Conservation (phyloP, 345 rosid species). For the Eucalyptus tenuipes region DNA sequence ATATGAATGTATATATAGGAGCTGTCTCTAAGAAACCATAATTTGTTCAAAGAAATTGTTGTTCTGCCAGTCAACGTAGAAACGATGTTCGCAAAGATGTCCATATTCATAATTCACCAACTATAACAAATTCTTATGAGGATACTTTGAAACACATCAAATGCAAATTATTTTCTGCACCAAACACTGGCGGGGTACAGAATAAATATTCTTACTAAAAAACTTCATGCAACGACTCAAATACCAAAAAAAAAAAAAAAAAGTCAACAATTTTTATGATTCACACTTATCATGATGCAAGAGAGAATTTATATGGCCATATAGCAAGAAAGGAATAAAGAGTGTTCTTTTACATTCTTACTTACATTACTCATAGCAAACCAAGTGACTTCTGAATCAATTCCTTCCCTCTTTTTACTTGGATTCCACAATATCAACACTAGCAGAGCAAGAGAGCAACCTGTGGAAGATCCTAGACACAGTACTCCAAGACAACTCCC, state of each 20-base stretch:
- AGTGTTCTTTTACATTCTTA: neutral
- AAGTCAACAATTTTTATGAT: neutral
- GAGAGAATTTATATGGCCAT: neutral
- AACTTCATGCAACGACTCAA: neutral
- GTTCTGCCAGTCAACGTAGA: neutral
- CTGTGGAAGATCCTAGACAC: slow-evolving; percentile 29
- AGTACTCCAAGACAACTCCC: slow-evolving; percentile 35
- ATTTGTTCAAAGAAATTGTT: neutral
- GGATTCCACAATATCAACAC: slow-evolving; percentile 35
- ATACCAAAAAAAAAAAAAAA: neutral
- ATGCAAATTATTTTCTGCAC: neutral
- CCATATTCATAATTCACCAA: neutral
- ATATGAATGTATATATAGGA: neutral
- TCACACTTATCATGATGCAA: neutral
- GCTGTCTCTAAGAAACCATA: neutral
- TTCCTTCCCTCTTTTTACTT: neutral
- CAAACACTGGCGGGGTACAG: neutral
- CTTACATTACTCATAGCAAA: neutral
- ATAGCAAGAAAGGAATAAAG: neutral
- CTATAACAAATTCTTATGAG: neutral
- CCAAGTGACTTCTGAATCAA: neutral
- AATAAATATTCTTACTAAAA: neutral
- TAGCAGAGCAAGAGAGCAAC: slow-evolving; percentile 43
- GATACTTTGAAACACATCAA: neutral
- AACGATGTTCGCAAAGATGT: neutral